Evolutionary conservation across 1,139 yeast genomes (phyloP).

Genomic region (Kodamaea derodonti): DNA sequence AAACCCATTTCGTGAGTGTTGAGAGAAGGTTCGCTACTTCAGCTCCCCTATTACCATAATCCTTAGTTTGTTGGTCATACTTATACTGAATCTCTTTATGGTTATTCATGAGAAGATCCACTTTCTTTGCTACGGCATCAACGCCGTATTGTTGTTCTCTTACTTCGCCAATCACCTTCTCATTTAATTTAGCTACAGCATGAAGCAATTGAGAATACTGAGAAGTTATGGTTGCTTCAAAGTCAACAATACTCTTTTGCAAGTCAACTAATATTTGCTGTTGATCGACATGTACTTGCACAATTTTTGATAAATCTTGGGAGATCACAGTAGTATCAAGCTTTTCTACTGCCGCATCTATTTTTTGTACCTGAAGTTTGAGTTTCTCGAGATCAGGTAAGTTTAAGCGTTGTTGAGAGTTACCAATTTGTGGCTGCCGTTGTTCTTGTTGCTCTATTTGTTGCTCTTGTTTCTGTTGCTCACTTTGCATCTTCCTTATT

Average conservation of each 20-base stretch:
- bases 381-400: not conserved
- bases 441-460: not conserved
- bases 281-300: conserved; percentile 9
- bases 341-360: not conserved
- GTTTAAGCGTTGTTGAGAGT: not conserved
- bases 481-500: conserved; percentile 5
- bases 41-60: conserved; percentile 8
- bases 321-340: not conserved
- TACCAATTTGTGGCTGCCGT: not conserved
- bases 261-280: conserved; percentile 14
- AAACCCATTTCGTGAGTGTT: conserved; percentile 34
- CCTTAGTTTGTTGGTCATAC: conserved; percentile 17
- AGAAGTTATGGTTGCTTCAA: conserved; percentile 25
- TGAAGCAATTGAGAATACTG: conserved; percentile 35
- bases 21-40: conserved; percentile 14
- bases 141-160: conserved; percentile 40
- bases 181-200: conserved; percentile 32
- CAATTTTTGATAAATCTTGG: not conserved
- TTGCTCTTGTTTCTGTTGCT: conserved; percentile 3
- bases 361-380: not conserved
- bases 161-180: conserved; percentile 42
- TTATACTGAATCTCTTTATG: conserved; percentile 39
- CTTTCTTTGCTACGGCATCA: conserved; percentile 34
- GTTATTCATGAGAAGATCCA: conserved; percentile 40
- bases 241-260: conserved; percentile 17